These are phyloP conservation scores for Trichoderma polysporum DNA, from an alignment of 2,329 filamentous ascomycete genomes.

Conservation along the genomic window DNA sequence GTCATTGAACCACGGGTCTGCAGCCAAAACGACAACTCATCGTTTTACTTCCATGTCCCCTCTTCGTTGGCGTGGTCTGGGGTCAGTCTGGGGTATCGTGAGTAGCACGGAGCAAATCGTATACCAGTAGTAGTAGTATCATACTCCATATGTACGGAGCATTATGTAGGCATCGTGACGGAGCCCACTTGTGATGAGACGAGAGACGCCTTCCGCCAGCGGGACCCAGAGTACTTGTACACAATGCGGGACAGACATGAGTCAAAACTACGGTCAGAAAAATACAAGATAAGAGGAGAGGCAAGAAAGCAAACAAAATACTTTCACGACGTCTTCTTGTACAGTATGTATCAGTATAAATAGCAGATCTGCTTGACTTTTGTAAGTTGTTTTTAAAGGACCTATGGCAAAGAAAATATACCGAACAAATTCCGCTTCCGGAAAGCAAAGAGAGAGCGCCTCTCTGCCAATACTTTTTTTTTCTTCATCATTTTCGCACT, in stretches of 20 bases:
- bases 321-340: too few species aligned
- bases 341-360: too few species aligned
- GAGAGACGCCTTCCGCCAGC: neutral
- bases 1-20: neutral
- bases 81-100: slow-evolving; percentile 15
- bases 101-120: too few species aligned
- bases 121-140: neutral
- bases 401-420: neutral
- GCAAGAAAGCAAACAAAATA: fast-evolving
- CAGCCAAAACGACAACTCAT: slow-evolving; percentile 8
- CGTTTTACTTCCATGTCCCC: neutral
- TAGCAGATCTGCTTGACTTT: neutral
- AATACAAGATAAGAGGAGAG: neutral
- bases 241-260: neutral
- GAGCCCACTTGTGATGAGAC: slow-evolving; percentile 1
- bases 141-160: neutral
- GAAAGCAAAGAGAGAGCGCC: neutral
- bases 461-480: neutral
- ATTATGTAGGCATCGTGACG: neutral
- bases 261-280: neutral
- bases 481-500: neutral
- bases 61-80: slow-evolving; percentile 10
- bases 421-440: neutral
- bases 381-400: neutral
- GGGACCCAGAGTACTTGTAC: neutral